Conservation (phyloP, 345 rosid genomes). For the Euclidium syriacum region DNA sequence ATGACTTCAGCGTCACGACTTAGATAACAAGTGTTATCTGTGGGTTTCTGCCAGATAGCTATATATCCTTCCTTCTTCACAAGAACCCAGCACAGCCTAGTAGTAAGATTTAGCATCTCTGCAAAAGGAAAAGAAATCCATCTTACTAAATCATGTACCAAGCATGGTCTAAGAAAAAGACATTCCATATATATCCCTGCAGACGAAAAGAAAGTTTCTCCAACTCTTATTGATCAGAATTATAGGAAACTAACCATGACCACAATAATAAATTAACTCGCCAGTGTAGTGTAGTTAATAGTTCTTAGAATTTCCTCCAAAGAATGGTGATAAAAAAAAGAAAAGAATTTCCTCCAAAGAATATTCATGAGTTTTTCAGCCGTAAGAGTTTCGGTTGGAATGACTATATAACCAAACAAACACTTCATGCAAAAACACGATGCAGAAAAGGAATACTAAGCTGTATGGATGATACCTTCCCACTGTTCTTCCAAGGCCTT, state of each 20-base stretch:
- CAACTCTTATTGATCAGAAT: neutral
- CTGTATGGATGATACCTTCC: slow-evolving; percentile 56
- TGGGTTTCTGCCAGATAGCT: slow-evolving; percentile 91
- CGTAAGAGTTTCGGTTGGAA: neutral
- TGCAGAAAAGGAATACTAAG: neutral
- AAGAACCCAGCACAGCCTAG: slow-evolving; percentile 87
- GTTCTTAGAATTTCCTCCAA: neutral
- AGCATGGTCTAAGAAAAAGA: neutral
- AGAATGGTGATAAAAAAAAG: no score
- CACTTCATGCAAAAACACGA: neutral
- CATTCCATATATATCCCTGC: neutral
- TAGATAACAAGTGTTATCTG: slow-evolving; percentile 73
- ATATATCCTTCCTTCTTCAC: slow-evolving; percentile 93
- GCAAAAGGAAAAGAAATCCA: slow-evolving; percentile 26
- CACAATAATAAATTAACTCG: neutral
- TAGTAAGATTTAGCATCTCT: slow-evolving; percentile 92
- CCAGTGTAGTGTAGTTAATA: neutral
- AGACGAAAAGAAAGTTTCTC: neutral
- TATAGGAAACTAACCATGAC: neutral
- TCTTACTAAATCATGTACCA: slow-evolving; percentile 5
- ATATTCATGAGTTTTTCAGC: neutral
- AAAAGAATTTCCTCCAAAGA: neutral
- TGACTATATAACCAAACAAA: neutral
- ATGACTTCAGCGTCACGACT: slow-evolving; percentile 55
- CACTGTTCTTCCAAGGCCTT: slow-evolving; percentile 76